Percentiles rank a stretch among this genome's conserved stretches.
phyloP scores from a whole-genome alignment of 768 basidiomycete genomes.

The Pseudohyphozyma bogoriensis region DNA sequence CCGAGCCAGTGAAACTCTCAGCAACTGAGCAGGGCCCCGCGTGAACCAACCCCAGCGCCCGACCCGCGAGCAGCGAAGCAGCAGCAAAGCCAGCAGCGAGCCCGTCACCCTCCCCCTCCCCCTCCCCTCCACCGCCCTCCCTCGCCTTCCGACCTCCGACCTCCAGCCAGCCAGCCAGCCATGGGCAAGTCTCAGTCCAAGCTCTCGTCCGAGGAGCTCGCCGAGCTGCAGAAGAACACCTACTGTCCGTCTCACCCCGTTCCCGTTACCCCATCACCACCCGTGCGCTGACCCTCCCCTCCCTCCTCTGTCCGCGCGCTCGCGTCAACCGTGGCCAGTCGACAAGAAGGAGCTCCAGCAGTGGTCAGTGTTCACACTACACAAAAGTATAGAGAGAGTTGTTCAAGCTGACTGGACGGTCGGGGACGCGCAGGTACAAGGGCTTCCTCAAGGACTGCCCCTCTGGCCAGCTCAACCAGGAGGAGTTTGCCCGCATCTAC shows the following conservation, averaged over 20 bases:
- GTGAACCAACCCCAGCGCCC: too few relatives aligned
- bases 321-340: too few relatives aligned
- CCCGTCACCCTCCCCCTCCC: too few relatives aligned
- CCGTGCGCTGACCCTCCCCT: neutral
- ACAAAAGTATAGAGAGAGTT: neutral
- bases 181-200: conserved; percentile 94
- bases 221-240: conserved; percentile 93
- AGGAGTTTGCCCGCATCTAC: conserved; percentile 93
- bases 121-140: neutral
- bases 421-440: conserved; percentile 72
- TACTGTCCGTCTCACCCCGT: conserved; percentile 58
- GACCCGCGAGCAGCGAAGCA: too few relatives aligned
- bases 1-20: neutral
- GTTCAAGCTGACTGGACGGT: neutral
- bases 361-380: conserved; percentile 48
- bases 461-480: conserved; percentile 88
- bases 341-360: conserved; percentile 95
- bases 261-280: neutral
- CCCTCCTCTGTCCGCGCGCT: conserved; percentile 1
- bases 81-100: too few relatives aligned
- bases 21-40: too few relatives aligned
- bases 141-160: neutral
- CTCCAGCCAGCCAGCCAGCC: too few relatives aligned
- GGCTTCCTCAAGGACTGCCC: conserved; percentile 99
- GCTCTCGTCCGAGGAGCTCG: conserved; percentile 82